phyloP scores from a whole-genome alignment of 768 basidiomycete genomes.

The Hortiboletus campestris region DNA sequence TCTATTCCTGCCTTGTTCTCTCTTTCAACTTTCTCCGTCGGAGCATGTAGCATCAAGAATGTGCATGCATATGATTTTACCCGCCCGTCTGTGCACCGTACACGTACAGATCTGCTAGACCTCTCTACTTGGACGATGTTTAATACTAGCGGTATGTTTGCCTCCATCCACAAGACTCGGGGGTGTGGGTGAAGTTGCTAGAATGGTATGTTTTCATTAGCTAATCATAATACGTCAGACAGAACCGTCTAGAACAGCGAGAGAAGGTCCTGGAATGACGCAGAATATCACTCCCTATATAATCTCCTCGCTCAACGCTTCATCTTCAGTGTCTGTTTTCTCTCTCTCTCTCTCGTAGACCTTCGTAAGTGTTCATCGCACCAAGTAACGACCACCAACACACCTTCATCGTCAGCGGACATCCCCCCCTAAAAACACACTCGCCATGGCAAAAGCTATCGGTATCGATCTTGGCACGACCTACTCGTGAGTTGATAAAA shows the following conservation, averaged over 20 bases:
- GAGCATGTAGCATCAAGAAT: conserved; percentile 27
- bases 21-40: conserved; percentile 2
- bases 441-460: conserved; percentile 72
- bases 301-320: conserved; percentile 11
- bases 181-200: background rate
- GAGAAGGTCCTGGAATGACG: conserved; percentile 35
- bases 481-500: conserved; percentile 64
- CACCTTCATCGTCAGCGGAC: conserved; percentile 8
- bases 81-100: conserved; percentile 22
- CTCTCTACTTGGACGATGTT: conserved; percentile 13
- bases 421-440: conserved; percentile 3
- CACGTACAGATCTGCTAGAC: conserved; percentile 28
- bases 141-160: conserved; percentile 5
- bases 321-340: conserved; percentile 13
- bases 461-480: conserved; percentile 93
- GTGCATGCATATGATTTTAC: conserved; percentile 29
- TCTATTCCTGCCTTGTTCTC: conserved; percentile 5
- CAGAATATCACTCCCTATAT: conserved; percentile 31
- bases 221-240: conserved; percentile 33
- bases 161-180: background rate
- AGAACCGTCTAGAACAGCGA: conserved; percentile 34
- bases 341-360: conserved; percentile 7
- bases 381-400: background rate
- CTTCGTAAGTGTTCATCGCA: conserved; percentile 19
- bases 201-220: conserved; percentile 25